phyloP scores from a whole-genome alignment of 148 eudicot species.

The Nepenthes gracilis region DNA sequence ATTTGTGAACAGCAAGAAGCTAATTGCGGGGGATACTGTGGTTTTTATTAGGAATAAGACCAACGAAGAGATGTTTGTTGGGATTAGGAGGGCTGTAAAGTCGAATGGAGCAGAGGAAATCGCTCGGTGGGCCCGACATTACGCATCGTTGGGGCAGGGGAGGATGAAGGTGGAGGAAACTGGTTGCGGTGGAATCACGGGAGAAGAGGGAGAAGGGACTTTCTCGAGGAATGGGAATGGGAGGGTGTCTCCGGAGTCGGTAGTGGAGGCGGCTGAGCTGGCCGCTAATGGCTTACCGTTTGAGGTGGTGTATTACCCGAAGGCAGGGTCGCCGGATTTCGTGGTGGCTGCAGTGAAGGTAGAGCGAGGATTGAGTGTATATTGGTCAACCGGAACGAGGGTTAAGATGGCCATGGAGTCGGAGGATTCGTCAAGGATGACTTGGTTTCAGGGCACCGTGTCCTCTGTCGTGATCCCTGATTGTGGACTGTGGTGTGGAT shows the following conservation, averaged over 20 bases:
- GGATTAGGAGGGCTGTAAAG: conserved; percentile 36
- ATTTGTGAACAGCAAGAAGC: conserved; percentile 59
- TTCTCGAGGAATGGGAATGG: conserved; percentile 21
- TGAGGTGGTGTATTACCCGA: conserved; percentile 62
- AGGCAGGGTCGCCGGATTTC: conserved; percentile 43
- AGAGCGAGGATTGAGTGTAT: conserved; percentile 18
- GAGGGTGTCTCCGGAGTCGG: conserved; percentile 25
- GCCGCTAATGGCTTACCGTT: conserved; percentile 44
- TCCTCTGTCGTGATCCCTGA: conserved; percentile 15
- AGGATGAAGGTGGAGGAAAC: conserved; percentile 8
- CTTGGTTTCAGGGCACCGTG: conserved; percentile 58
- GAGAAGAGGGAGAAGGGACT: conserved; percentile 6
- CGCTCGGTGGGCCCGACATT: conserved; percentile 4
- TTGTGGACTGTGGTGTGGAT: conserved; percentile 29
- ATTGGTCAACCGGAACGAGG: conserved; percentile 32
- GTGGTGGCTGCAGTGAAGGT: conserved; percentile 65
- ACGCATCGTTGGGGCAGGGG: conserved; percentile 4
- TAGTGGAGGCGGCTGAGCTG: conserved; percentile 33
- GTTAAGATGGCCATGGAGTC: conserved; percentile 46
- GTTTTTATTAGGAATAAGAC: conserved; percentile 35
- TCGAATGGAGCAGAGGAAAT: conserved; percentile 14
- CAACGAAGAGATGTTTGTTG: conserved; percentile 34
- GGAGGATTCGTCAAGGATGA: conserved; percentile 41
- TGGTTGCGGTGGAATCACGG: conserved; percentile 4
- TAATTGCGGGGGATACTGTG: conserved; percentile 61